phyloP scores from a whole-genome alignment of 2,329 filamentous ascomycete species.

The Aspergillus japonicus region DNA sequence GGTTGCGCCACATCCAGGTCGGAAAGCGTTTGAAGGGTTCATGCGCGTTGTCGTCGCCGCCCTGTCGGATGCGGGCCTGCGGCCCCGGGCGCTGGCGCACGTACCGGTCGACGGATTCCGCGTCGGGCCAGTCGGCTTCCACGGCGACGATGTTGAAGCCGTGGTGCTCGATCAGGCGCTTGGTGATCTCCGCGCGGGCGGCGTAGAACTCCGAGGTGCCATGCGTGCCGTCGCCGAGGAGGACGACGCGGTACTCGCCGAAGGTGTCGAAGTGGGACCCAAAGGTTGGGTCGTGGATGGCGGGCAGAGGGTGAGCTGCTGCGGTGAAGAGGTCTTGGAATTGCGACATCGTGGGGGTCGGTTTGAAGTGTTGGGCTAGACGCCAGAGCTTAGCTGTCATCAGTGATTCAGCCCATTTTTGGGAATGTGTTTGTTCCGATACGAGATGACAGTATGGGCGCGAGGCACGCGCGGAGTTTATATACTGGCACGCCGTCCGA shows the following conservation, averaged over 20 bases:
- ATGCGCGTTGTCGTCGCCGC: conserved; percentile 22
- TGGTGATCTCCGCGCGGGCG: conserved; percentile 53
- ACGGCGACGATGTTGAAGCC: conserved; percentile 53
- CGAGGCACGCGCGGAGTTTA: no score
- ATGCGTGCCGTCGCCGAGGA: conserved; percentile 51
- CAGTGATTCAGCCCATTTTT: background rate
- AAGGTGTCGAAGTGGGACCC: conserved; percentile 44
- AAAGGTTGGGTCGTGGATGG: conserved; percentile 38
- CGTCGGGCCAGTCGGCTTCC: conserved; percentile 57
- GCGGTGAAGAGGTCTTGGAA: conserved; percentile 36
- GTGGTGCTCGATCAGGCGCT: conserved; percentile 50
- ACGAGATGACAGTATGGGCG: background rate
- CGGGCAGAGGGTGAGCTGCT: conserved; percentile 39
- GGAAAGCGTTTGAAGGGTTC: conserved; percentile 53
- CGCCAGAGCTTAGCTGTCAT: background rate
- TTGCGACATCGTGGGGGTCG: conserved; percentile 23
- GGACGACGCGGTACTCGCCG: conserved; percentile 41
- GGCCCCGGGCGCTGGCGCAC: conserved; percentile 47
- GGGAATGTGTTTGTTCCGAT: background rate
- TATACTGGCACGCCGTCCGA: background rate
- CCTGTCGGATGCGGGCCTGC: conserved; percentile 30
- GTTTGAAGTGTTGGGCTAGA: background rate
- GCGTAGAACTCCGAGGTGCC: conserved; percentile 58
- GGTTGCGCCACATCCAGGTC: conserved; percentile 58
- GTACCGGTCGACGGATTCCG: conserved; percentile 52